Evolutionary conservation across 805 yeast genomes (phyloP), one percentile per base, ranked within the genome.

Genomic region (Hanseniaspora valbyensis): DNA sequence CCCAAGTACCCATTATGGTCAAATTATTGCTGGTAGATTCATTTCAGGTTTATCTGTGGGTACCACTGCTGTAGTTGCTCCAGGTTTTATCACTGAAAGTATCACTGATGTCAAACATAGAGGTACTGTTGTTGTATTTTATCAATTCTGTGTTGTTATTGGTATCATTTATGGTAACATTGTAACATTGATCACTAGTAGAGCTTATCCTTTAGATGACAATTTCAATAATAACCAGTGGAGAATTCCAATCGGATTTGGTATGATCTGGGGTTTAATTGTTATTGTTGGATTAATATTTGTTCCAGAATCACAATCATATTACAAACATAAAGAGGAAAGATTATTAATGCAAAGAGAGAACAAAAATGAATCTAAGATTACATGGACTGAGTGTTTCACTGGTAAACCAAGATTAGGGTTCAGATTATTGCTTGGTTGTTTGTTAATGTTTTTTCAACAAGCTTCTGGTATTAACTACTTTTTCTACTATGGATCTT

Each of bases 41-140:
- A 64, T 84, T 44, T 74, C 81, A 25, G 95, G 95, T 9, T 54
- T 83, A 7, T 81, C 83, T 25, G 83, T 85, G 50, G 95, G 95
- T 38, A 70, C 77, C 25, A 69, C 80, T 29, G 78, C 89, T 7
- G 86, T 86, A 16, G 69, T 81, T 49, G 83, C 80, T 13, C 89
- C 92, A 29, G 69, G 84, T 67, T 78, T 78, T 62, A 75, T 80
- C 49, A 70, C 81, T 26, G 89, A 81, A 62, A 72, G 78, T 51
- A 34, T 45, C 14, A 70, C 87, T 33, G 87, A 88, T 49, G 73
- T 77, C 52, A 69, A 69, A 26, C 70, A 80, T 43, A 75, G 88
- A 72, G 88, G 88, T 57, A 68, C 82, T 3, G 72, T 80, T 58
- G 83, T 81, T 37, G 74, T 77, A 32, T 68, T 77, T 52, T 81